phyloP scores from a whole-genome alignment of 1,284 basidiomycete genomes.

The Microbotryum silenes-acaulis region DNA sequence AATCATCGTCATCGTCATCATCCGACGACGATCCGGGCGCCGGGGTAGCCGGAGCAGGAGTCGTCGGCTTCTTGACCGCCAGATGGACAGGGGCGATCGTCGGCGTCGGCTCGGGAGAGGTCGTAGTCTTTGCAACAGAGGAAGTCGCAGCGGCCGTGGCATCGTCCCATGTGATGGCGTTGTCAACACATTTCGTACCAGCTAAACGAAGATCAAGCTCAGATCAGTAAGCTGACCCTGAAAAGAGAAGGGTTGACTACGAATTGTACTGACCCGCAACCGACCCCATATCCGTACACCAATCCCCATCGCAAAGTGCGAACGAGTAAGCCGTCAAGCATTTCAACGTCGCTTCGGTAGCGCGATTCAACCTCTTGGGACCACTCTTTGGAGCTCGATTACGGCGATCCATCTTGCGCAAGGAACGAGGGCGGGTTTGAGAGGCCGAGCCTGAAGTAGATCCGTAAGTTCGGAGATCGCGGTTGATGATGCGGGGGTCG shows the following conservation, averaged over 20 bases:
- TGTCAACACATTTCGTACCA: conserved; percentile 26
- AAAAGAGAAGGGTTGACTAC: too few relatives aligned
- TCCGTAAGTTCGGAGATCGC: background rate
- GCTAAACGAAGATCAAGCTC: conserved; percentile 2
- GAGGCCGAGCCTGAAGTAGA: background rate
- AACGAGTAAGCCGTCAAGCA: conserved; percentile 21
- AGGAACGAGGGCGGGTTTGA: background rate
- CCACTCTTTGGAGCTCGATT: background rate
- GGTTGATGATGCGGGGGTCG: background rate
- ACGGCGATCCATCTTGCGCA: too few relatives aligned
- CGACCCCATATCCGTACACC: conserved; percentile 30
- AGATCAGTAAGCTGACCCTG: too few relatives aligned
- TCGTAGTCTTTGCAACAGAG: too few relatives aligned
- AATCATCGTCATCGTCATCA: conserved; percentile 1
- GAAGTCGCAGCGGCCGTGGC: too few relatives aligned
- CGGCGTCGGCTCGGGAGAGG: background rate
- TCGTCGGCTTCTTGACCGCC: conserved; percentile 1
- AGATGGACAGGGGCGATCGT: background rate
- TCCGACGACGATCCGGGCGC: background rate
- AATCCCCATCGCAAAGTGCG: conserved; percentile 20
- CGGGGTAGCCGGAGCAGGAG: background rate
- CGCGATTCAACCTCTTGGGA: background rate
- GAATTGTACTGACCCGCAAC: conserved; percentile 18
- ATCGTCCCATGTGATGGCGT: conserved; percentile 30
- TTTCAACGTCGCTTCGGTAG: conserved; percentile 19